Evolutionary conservation across 768 basidiomycete species (phyloP), one percentile per base, ranked within the genome.

Genomic region (Rhodotorula babjevae): DNA sequence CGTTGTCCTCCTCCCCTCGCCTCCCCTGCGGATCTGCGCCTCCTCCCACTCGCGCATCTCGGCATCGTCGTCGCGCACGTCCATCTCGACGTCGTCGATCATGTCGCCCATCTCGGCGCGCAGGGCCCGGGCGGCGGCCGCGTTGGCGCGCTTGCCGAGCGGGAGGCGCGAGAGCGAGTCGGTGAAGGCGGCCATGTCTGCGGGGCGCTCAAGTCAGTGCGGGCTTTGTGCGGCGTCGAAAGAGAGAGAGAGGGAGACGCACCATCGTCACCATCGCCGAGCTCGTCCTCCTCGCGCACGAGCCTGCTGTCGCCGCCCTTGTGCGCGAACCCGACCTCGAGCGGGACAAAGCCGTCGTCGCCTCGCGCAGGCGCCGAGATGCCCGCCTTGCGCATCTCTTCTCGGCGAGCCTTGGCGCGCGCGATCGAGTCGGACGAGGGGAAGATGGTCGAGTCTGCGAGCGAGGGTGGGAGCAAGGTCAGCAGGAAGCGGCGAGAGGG

Each of bases 271-370:
- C 71, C 59, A 18, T 83, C 82, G 0, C 81, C 83, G 6, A 78
- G 67, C 70, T 83, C 83, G 70, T 84, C 83, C 29, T 83, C 83
- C 71, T 84, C 83, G 31, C 83, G 47, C 68, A 82, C 80, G 14
- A 83, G 68, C 53, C 83, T 65, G 49, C 80, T 81, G 63, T 83
- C 82, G 9, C 83, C 82, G 72, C 81, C 80, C 29, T 81, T 81
- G 49, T 66, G 72, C 6, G 76, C 74, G 49, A 80, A 76, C 1
- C 82, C 81, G 2, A 79, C 78, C 21, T 80, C 80, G 18, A 84
- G 75, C 21, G 82, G 77, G 61, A 84, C 81, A 66, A 79, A 84
- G 59, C 79, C 81, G 19, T 72, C 81, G 16, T 72, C 78, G 31
- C 36, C 42, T 10, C 15, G 44, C 25, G 44, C 10, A 11, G 74